phyloP scores from a whole-genome alignment of 805 yeast species.

The Schwanniomyces pseudopolymorphus region DNA sequence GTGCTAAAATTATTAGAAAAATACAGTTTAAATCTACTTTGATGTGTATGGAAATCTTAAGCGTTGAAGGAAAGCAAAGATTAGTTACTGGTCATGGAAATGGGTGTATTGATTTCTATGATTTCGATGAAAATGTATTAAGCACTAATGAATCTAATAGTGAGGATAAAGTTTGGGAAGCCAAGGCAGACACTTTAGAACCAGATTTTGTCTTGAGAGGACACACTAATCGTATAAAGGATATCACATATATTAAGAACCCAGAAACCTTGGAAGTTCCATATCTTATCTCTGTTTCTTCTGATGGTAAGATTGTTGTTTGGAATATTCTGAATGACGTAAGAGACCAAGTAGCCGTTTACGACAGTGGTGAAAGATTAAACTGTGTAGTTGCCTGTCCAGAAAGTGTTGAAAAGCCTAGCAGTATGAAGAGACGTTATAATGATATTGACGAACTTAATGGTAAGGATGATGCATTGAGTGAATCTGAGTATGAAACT shows the following conservation, averaged over 20 bases:
- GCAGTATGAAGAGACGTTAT: slow-evolving; percentile 62
- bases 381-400: slow-evolving; percentile 79
- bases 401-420: slow-evolving; percentile 73
- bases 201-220: slow-evolving; percentile 69
- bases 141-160: slow-evolving; percentile 11
- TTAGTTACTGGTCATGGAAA: slow-evolving; percentile 67
- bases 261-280: slow-evolving; percentile 30
- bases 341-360: slow-evolving; percentile 84
- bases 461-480: slow-evolving; percentile 29
- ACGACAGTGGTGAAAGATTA: slow-evolving; percentile 86
- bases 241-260: slow-evolving; percentile 52
- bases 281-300: slow-evolving; percentile 76
- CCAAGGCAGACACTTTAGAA: slow-evolving; percentile 22
- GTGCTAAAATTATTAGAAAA: slow-evolving; percentile 58
- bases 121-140: slow-evolving; percentile 30
- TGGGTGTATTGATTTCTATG: slow-evolving; percentile 66
- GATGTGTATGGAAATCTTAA: slow-evolving; percentile 62
- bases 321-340: slow-evolving; percentile 63
- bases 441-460: slow-evolving; percentile 26
- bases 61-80: slow-evolving; percentile 50
- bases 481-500: slow-evolving; percentile 74
- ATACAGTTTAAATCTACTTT: slow-evolving; percentile 54
- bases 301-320: slow-evolving; percentile 90
- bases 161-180: slow-evolving; percentile 25
- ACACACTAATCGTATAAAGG: slow-evolving; percentile 85